Evolutionary conservation across 345 rosid species (phyloP).

Genomic region (Mercurialis annua): DNA sequence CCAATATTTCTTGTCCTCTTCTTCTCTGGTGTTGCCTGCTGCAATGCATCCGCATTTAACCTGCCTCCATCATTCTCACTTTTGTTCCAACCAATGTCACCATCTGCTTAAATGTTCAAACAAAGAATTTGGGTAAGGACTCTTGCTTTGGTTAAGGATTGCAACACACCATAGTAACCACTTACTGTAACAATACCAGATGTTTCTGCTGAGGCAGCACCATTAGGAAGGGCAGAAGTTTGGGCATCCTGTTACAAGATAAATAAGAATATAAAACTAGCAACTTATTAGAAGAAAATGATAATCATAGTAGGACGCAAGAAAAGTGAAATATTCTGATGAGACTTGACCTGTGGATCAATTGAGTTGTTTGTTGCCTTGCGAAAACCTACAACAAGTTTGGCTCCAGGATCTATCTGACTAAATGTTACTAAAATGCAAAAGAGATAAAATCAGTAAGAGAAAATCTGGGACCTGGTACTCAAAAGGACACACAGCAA

Average conservation of each 20-base stretch:
- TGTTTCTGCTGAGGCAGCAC: conserved; percentile 44
- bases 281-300: neutral
- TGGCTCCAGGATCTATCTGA: conserved; percentile 76
- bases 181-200: conserved; percentile 46
- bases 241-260: conserved; percentile 41
- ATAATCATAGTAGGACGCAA: conserved; percentile 2
- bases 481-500: conserved; percentile 2
- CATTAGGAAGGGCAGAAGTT: conserved; percentile 35
- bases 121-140: conserved; percentile 31
- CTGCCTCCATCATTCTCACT: conserved; percentile 40
- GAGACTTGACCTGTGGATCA: conserved; percentile 51
- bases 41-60: conserved; percentile 36
- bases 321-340: conserved; percentile 2
- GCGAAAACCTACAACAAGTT: conserved; percentile 76
- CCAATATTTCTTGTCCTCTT: conserved; percentile 75
- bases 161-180: conserved; percentile 39
- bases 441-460: conserved; percentile 7
- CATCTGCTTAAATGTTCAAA: conserved; percentile 44
- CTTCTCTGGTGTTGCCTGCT: conserved; percentile 43
- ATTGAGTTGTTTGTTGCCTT: conserved; percentile 49
- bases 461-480: neutral
- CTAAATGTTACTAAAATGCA: conserved; percentile 66
- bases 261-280: conserved; percentile 5
- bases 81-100: conserved; percentile 41
- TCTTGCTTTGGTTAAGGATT: conserved; percentile 37